Conservation (phyloP, 2,329 filamentous ascomycete genomes). For the Nannizziopsis arthrosporioides region DNA sequence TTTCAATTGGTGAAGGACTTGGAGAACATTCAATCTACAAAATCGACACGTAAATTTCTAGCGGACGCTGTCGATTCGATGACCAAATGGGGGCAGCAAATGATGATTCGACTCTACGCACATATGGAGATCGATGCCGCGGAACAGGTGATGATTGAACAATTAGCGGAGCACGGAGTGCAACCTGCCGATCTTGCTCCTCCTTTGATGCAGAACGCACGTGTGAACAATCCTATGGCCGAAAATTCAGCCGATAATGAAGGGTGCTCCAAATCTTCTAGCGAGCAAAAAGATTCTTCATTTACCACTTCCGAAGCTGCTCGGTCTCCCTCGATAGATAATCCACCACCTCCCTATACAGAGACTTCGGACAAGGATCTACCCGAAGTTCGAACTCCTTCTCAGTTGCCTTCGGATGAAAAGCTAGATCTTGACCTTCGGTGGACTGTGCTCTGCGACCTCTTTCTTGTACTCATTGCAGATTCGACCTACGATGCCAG, state of each 20-base stretch:
- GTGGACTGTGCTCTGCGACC: constrained; percentile 92
- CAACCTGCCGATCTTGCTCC: constrained; percentile 71
- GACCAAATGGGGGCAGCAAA: constrained; percentile 95
- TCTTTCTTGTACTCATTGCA: constrained; percentile 93
- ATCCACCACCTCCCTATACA: constrained; percentile 44
- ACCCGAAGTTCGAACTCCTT: constrained; percentile 68
- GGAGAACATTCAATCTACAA: constrained; percentile 50
- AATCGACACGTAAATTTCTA: constrained; percentile 59
- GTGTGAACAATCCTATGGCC: constrained; percentile 85
- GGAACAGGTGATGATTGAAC: constrained; percentile 98
- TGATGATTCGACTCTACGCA: constrained; percentile 86
- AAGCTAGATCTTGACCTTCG: constrained; percentile 91
- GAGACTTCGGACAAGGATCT: constrained; percentile 57
- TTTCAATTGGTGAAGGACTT: constrained; percentile 62
- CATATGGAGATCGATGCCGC: constrained; percentile 88
- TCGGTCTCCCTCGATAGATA: constrained; percentile 34
- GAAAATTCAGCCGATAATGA: constrained; percentile 25
- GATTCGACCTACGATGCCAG: constrained; percentile 87
- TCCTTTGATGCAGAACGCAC: constrained; percentile 77
- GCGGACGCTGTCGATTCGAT: constrained; percentile 61
- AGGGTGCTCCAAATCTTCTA: not conserved
- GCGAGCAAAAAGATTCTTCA: constrained; percentile 8
- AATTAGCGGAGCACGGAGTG: constrained; percentile 84
- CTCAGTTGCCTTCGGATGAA: constrained; percentile 65
- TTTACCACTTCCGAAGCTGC: constrained; percentile 26